A percentile compares a stretch with the other conserved stretches of the same genome.
These are phyloP conservation scores for Xerocomus potaroensis DNA, from an alignment of 768 basidiomycete genomes.

Conservation along the genomic window DNA sequence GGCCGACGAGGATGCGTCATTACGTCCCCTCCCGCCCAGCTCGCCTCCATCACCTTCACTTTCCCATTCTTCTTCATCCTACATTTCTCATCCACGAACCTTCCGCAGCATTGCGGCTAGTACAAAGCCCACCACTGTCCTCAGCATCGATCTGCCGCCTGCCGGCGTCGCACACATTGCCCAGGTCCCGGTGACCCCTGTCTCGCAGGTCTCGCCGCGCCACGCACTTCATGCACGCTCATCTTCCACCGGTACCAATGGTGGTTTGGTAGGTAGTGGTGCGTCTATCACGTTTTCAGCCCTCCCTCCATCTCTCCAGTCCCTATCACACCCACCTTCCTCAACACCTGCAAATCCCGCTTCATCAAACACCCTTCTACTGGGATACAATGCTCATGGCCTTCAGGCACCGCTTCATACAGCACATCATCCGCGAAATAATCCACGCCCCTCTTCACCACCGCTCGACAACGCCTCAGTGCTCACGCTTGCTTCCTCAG, in stretches of 20 bases:
- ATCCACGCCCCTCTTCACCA: slow-evolving; percentile 88
- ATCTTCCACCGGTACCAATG: slow-evolving; percentile 50
- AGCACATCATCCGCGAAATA: slow-evolving; percentile 90
- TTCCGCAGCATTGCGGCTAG: slow-evolving; percentile 81
- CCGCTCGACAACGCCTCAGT: slow-evolving; percentile 91
- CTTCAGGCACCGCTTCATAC: slow-evolving; percentile 87
- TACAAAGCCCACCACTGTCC: slow-evolving; percentile 91
- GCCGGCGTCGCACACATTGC: slow-evolving; percentile 91
- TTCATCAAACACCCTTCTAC: slow-evolving; percentile 29
- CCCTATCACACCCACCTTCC: slow-evolving; percentile 43
- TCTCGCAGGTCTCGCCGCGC: slow-evolving; percentile 45
- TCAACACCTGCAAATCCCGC: slow-evolving; percentile 19
- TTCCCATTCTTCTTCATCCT: slow-evolving; percentile 78
- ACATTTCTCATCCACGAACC: slow-evolving; percentile 75
- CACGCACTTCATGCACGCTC: slow-evolving; percentile 57
- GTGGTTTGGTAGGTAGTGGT: slow-evolving; percentile 42
- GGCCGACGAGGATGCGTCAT: slow-evolving; percentile 92
- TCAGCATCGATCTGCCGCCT: slow-evolving; percentile 81
- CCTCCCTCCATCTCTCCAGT: slow-evolving; percentile 47
- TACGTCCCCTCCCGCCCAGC: slow-evolving; percentile 87
- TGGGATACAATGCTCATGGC: slow-evolving; percentile 26
- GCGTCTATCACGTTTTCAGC: slow-evolving; percentile 73
- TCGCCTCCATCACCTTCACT: slow-evolving; percentile 83
- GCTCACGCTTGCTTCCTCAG: slow-evolving; percentile 90
- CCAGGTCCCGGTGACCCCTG: slow-evolving; percentile 67